These are phyloP conservation scores for Neoboletus magnificus DNA, from an alignment of 768 basidiomycete genomes.

Conservation along the genomic window DNA sequence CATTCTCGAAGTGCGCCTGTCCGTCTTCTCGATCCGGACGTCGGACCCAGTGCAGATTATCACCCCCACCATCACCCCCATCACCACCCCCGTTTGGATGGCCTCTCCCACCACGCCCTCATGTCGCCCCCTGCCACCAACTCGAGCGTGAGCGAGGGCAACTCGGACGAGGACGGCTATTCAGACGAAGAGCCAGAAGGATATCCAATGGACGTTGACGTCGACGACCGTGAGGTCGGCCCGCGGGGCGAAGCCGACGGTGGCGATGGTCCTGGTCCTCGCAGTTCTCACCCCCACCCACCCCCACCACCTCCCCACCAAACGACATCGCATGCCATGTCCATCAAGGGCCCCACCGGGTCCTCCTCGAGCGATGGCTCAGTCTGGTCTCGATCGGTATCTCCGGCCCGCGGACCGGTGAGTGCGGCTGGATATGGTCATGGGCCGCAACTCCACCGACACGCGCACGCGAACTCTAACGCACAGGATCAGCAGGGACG, in stretches of 20 bases:
- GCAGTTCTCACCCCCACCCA: not conserved
- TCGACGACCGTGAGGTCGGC: conserved; percentile 6
- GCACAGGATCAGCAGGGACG: conserved; percentile 18
- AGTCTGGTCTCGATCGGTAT: conserved; percentile 26
- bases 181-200: conserved; percentile 24
- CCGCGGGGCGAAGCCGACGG: not conserved
- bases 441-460: conserved; percentile 18
- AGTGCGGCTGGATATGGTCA: conserved; percentile 5
- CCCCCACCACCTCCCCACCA: conserved; percentile 4
- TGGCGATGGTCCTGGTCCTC: conserved; percentile 11
- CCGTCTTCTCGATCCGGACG: conserved; percentile 21
- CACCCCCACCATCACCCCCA: conserved; percentile 13
- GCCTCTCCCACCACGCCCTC: conserved; percentile 12
- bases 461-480: conserved; percentile 1
- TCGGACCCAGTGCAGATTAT: conserved; percentile 10
- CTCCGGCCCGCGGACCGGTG: conserved; percentile 18
- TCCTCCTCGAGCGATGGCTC: conserved; percentile 25
- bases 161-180: conserved; percentile 27
- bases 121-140: conserved; percentile 32
- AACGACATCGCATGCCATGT: not conserved
- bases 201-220: conserved; percentile 26
- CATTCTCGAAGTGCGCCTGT: conserved; percentile 39
- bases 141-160: conserved; percentile 27
- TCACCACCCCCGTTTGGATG: conserved; percentile 9
- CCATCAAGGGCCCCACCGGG: conserved; percentile 16